Evolutionary conservation across 169 alveolate species (phyloP).

Genomic region (Plasmodium blacklocki): DNA sequence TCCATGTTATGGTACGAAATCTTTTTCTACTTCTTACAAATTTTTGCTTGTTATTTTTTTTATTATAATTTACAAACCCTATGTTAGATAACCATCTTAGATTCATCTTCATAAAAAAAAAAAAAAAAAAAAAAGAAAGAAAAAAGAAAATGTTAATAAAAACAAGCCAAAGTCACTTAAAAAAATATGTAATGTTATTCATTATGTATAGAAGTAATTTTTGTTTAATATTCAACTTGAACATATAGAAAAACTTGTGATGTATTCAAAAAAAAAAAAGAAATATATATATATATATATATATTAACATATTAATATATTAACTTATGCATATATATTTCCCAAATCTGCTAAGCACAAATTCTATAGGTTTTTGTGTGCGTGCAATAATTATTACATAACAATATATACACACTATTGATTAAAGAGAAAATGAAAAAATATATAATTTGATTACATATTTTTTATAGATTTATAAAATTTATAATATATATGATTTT

Average conservation of each 20-base stretch:
- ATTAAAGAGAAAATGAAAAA: neutral
- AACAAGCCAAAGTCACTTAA: neutral
- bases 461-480: neutral
- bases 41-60: slow-evolving; percentile 46
- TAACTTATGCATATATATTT: neutral
- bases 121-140: neutral
- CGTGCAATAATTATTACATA: slow-evolving; percentile 5
- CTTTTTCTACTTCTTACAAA: slow-evolving; percentile 80
- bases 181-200: neutral
- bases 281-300: neutral
- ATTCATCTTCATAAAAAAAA: slow-evolving; percentile 47
- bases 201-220: slow-evolving; percentile 6
- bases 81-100: slow-evolving; percentile 52
- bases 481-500: neutral
- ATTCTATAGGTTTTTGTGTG: slow-evolving; percentile 8
- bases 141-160: slow-evolving; percentile 8
- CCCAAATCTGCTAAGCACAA: neutral
- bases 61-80: slow-evolving; percentile 32
- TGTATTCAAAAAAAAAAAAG: neutral
- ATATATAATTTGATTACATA: neutral
- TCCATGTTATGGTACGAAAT: slow-evolving; percentile 87
- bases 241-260: neutral
- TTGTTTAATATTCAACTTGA: slow-evolving; percentile 20
- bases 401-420: slow-evolving; percentile 1
- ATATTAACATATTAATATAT: neutral